Conservation (phyloP, 345 rosid species). For the Mangifera indica region DNA sequence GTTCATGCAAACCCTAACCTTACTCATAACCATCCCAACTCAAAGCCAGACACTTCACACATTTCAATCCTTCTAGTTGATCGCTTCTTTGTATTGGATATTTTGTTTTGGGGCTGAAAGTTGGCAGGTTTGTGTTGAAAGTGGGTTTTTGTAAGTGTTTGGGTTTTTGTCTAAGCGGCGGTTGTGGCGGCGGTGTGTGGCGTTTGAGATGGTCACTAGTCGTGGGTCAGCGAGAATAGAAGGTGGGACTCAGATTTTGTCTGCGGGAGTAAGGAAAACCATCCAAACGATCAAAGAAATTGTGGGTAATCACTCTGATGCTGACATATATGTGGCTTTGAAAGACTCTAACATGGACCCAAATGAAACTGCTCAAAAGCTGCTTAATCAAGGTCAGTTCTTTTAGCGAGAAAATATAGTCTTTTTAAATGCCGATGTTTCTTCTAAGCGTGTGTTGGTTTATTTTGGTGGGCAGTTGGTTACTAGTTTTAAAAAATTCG, state of each 20-base stretch:
- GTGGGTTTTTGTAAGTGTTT: background rate
- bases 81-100: background rate
- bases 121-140: background rate
- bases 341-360: constrained; percentile 83
- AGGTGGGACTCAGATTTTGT: constrained; percentile 26
- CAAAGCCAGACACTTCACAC: background rate
- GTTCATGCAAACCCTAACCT: constrained; percentile 42
- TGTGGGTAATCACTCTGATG: constrained; percentile 71
- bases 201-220: constrained; percentile 45
- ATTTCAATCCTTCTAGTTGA: too few relatives aligned
- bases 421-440: too few relatives aligned
- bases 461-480: background rate
- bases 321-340: constrained; percentile 61
- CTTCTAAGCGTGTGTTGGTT: background rate
- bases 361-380: constrained; percentile 66
- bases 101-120: background rate
- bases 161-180: background rate
- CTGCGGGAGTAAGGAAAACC: constrained; percentile 52
- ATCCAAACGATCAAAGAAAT: constrained; percentile 76
- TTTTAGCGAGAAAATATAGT: background rate
- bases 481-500: background rate
- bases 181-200: background rate
- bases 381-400: constrained; percentile 72
- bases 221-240: constrained; percentile 24
- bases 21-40: background rate